Percentiles rank a stretch among this genome's conserved stretches.
phyloP scores from a whole-genome alignment of 257 asterid species.

The Solanum piurae region DNA sequence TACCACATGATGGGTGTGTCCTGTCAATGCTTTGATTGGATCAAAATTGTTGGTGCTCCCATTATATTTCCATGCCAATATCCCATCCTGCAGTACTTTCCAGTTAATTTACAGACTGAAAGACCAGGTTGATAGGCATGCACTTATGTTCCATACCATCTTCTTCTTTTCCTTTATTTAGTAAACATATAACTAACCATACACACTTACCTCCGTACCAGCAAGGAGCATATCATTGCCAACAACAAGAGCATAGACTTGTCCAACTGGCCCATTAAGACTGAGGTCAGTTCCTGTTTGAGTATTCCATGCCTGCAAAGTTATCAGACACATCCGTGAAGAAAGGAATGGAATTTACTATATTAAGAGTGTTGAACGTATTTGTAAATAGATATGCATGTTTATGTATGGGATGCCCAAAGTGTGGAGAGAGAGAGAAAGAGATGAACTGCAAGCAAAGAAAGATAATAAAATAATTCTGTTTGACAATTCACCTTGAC shows the following conservation, averaged over 20 bases:
- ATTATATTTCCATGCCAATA: conserved; percentile 86
- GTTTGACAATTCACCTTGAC: conserved; percentile 56
- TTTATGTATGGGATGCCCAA: background rate
- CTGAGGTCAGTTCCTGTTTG: conserved; percentile 78
- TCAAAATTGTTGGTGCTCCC: conserved; percentile 65
- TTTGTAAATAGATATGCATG: background rate
- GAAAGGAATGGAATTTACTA: background rate
- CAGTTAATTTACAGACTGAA: background rate
- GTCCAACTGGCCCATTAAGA: conserved; percentile 92
- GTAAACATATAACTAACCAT: background rate
- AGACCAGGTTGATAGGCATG: background rate
- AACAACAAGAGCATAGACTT: conserved; percentile 83
- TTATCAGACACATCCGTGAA: conserved; percentile 2
- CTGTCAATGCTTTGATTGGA: conserved; percentile 80
- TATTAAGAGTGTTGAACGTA: background rate
- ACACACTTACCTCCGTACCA: conserved; percentile 70
- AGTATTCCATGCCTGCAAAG: conserved; percentile 83
- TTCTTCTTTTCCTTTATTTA: background rate
- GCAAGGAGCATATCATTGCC: conserved; percentile 84
- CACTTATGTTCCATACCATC: background rate
- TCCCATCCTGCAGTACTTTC: conserved; percentile 60
- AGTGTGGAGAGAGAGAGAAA: background rate
- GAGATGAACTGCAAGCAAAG: background rate
- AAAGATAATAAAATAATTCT: background rate
- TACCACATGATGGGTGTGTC: conserved; percentile 85